These are phyloP conservation scores for Paecilomyces formosus DNA, from an alignment of 2,329 filamentous ascomycete genomes.

Conservation along the genomic window DNA sequence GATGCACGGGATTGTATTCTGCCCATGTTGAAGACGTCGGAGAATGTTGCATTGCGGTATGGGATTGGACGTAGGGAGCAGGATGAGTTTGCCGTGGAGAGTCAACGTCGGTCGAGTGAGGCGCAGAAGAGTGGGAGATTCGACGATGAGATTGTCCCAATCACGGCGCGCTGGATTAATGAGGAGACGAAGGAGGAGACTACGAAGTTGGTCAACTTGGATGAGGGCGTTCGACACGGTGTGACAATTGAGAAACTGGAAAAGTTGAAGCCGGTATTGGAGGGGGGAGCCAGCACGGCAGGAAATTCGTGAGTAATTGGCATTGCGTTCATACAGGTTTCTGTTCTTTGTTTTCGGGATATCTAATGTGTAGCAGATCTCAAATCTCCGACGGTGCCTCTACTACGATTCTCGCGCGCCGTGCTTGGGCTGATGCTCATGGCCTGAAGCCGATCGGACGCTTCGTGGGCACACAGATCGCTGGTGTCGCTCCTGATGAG, in stretches of 20 bases:
- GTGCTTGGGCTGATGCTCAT: conserved; percentile 72
- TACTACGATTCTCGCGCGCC: conserved; percentile 82
- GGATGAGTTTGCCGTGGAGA: conserved; percentile 76
- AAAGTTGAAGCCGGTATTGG: conserved; percentile 80
- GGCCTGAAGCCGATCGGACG: conserved; percentile 84
- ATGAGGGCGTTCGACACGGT: conserved; percentile 81
- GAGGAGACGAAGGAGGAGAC: conserved; percentile 67
- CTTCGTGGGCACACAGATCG: conserved; percentile 79
- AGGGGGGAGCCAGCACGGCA: conserved; percentile 74
- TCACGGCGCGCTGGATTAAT: conserved; percentile 71
- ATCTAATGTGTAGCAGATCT: conserved; percentile 8
- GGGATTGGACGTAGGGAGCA: conserved; percentile 67
- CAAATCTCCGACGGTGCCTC: conserved; percentile 49
- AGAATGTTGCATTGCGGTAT: conserved; percentile 88
- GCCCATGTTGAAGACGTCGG: conserved; percentile 92
- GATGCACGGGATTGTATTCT: conserved; percentile 75
- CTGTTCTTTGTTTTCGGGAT: background rate
- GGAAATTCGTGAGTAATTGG: conserved; percentile 37
- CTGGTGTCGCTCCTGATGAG: conserved; percentile 79
- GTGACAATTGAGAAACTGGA: conserved; percentile 71
- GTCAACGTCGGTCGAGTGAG: conserved; percentile 71
- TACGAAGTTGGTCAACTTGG: conserved; percentile 46
- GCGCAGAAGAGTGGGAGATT: conserved; percentile 83
- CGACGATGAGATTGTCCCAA: conserved; percentile 83
- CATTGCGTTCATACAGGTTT: background rate